These are phyloP conservation scores for Crithidia expoeki DNA, from an alignment of 208 protist species.

Conservation along the genomic window DNA sequence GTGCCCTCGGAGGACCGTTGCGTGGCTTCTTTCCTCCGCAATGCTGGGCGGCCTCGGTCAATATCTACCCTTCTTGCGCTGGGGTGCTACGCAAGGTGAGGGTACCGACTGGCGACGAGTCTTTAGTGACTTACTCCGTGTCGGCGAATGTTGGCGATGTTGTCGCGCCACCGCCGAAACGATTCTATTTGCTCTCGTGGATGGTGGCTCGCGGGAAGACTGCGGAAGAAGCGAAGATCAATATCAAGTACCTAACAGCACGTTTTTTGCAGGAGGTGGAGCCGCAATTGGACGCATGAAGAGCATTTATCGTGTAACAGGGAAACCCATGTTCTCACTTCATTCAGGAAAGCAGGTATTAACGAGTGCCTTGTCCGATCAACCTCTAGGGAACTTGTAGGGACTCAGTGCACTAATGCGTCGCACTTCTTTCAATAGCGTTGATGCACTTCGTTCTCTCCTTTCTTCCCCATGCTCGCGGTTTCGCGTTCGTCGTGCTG, in stretches of 20 bases:
- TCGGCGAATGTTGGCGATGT: constrained; percentile 39
- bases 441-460: too few relatives aligned
- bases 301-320: neutral
- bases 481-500: too few relatives aligned
- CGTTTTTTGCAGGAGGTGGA: constrained; percentile 51
- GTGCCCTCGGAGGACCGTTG: constrained; percentile 31
- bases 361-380: too few relatives aligned
- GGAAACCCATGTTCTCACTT: too few relatives aligned
- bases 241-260: constrained; percentile 39
- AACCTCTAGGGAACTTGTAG: too few relatives aligned
- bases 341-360: too few relatives aligned
- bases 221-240: constrained; percentile 33
- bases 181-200: constrained; percentile 65
- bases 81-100: constrained; percentile 45
- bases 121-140: constrained; percentile 62
- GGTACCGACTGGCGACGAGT: constrained; percentile 33
- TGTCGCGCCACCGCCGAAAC: constrained; percentile 60
- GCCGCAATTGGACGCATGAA: neutral
- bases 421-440: too few relatives aligned
- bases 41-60: constrained; percentile 63
- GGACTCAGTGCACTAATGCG: too few relatives aligned
- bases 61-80: constrained; percentile 52
- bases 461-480: too few relatives aligned
- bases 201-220: constrained; percentile 58
- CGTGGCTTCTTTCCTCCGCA: constrained; percentile 40